Evolutionary conservation across 163 green algal genomes (phyloP), one percentile per base, ranked within the genome.

Genomic region (Coccomyxa subellipsoidea): DNA sequence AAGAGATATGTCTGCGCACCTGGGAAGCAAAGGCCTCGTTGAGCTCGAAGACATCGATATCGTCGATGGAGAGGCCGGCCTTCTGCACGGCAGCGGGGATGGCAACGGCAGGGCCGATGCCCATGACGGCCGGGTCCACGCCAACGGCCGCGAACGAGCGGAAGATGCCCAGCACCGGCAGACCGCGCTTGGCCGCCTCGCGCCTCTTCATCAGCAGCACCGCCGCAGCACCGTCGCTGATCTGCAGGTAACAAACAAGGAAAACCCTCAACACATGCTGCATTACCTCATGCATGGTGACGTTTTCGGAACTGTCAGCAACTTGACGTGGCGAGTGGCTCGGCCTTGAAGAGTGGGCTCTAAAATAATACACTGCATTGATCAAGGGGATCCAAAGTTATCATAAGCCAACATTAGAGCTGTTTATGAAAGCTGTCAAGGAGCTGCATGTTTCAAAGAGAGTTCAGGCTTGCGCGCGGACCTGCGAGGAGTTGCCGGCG

Each of bases 11-110:
- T 59, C 47, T 27, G 47, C 47, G 47, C 47, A 88, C 93, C 89
- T 99, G 96, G 25, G 89, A 95, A 2, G 94, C 94, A 86, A 99
- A 98, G 0, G 96, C 96, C 87, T 99, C 96, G 85, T 99, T 99
- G 85, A 99, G 91, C 88, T 99, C 97, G 85, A 92, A 99, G 31
- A 99, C 86, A 82, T 99, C 96, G 53, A 99, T 96, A 85, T 99
- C 97, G 37, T 96, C 90, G 69, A 97, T 78, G 27, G 84, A 85
- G 25, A 99, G 84, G 29, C 95, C 95, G 27, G 95, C 96, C 78
- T 83, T 77, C 76, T 92, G 83, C 39, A 99, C 84, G 3, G 95
- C 97, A 27, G 81, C 94, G 9, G 97, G 97, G 85, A 99, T 99
- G 83, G 97, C 97, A 9, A 95, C 89, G 6, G 95, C 94, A 47